phyloP scores from a whole-genome alignment of 2,329 filamentous ascomycete genomes.

The Talaromyces sp. region DNA sequence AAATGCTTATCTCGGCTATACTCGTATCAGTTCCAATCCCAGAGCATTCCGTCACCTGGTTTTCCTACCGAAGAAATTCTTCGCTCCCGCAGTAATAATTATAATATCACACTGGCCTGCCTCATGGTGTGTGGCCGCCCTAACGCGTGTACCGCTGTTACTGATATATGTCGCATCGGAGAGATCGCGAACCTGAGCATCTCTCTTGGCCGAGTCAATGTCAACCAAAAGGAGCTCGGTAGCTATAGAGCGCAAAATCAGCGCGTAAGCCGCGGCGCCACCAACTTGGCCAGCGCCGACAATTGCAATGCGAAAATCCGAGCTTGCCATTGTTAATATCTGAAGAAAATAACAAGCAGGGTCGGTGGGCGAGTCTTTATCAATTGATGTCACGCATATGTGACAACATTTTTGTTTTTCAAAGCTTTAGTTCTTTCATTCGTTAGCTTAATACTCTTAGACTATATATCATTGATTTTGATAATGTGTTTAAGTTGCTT shows the following conservation, averaged over 20 bases:
- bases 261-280: conserved; percentile 48
- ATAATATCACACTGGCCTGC: conserved; percentile 53
- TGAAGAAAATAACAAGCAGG: not conserved
- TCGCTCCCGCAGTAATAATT: conserved; percentile 53
- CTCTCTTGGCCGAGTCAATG: conserved; percentile 35
- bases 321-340: not conserved
- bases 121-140: conserved; percentile 43
- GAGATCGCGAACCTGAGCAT: conserved; percentile 50
- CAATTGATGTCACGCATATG: not conserved
- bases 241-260: conserved; percentile 49
- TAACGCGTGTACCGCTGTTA: conserved; percentile 40
- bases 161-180: conserved; percentile 37
- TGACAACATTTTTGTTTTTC: too few species aligned
- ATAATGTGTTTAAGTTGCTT: too few species aligned
- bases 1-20: conserved; percentile 41
- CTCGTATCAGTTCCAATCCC: not conserved
- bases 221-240: conserved; percentile 53
- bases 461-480: too few species aligned
- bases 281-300: conserved; percentile 39
- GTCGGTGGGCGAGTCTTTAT: not conserved
- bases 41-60: not conserved
- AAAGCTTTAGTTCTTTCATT: too few species aligned
- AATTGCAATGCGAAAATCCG: conserved; percentile 39
- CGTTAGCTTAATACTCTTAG: too few species aligned
- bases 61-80: conserved; percentile 37